Evolutionary conservation across 164 flowering plant genomes (phyloP).

Genomic region (Aristolochia contorta): DNA sequence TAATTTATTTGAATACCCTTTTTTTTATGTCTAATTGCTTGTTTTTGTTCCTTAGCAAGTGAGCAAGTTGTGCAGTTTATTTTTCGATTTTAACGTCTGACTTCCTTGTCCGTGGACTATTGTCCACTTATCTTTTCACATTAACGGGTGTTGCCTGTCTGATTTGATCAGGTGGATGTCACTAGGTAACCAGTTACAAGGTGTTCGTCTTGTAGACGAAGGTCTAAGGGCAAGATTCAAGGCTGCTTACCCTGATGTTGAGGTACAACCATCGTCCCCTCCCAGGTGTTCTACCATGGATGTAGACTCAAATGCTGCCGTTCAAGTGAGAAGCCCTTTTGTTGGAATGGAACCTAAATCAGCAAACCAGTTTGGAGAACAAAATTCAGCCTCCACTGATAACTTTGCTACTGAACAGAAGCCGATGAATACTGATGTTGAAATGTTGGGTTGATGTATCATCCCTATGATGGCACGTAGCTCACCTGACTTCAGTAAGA

Average conservation of each 20-base stretch:
- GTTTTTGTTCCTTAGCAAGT: too few species aligned
- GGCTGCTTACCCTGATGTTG: slow-evolving; percentile 97
- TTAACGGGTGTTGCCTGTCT: neutral
- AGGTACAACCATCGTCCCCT: slow-evolving; percentile 87
- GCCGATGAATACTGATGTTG: slow-evolving; percentile 34
- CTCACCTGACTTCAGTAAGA: too few species aligned
- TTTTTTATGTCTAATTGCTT: too few species aligned
- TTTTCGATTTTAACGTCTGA: too few species aligned
- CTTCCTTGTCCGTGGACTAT: too few species aligned
- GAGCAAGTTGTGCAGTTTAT: too few species aligned
- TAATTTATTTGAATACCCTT: too few species aligned
- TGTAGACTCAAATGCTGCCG: slow-evolving; percentile 31
- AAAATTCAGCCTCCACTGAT: slow-evolving; percentile 19
- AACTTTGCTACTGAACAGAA: slow-evolving; percentile 38
- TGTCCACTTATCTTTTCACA: too few species aligned
- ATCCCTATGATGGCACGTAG: too few species aligned
- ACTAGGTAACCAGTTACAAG: slow-evolving; percentile 83
- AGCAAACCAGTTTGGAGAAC: slow-evolving; percentile 24
- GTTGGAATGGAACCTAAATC: slow-evolving; percentile 34
- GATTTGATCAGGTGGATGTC: slow-evolving; percentile 72
- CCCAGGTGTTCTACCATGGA: slow-evolving; percentile 79
- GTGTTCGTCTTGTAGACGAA: slow-evolving; percentile 83
- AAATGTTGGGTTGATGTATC: slow-evolving; percentile 25
- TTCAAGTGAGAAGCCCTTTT: slow-evolving; percentile 42
- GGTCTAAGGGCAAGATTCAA: slow-evolving; percentile 90